Conservation (phyloP, 441 rosid species). For the Bocquillonia castaneifolia region DNA sequence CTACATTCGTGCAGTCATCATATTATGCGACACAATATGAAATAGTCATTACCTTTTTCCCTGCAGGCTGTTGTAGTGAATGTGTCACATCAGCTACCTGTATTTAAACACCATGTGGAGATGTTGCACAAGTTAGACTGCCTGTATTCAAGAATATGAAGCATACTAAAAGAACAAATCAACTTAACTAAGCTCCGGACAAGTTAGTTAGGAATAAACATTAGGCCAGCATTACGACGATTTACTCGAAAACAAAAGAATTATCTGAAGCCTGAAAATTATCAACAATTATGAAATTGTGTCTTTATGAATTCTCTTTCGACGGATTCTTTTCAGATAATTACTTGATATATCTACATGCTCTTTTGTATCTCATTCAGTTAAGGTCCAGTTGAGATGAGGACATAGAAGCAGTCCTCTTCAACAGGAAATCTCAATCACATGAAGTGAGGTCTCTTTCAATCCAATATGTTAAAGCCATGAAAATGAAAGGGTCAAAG, state of each 20-base stretch:
- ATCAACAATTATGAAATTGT: too few species aligned
- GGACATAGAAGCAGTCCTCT: neutral
- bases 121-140: neutral
- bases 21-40: slow-evolving; percentile 4
- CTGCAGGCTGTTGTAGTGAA: slow-evolving; percentile 94
- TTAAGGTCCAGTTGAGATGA: neutral
- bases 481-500: neutral
- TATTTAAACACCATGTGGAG: slow-evolving; percentile 17
- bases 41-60: slow-evolving; percentile 57
- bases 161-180: neutral
- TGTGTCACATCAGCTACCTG: slow-evolving; percentile 96
- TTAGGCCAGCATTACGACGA: neutral
- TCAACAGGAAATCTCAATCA: neutral
- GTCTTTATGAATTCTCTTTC: neutral
- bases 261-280: neutral
- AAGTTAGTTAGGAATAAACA: neutral
- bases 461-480: neutral
- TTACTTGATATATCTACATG: neutral
- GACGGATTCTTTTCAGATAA: neutral
- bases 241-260: neutral
- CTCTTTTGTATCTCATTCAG: slow-evolving; percentile 1
- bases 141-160: slow-evolving; percentile 6
- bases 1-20: slow-evolving; percentile 6
- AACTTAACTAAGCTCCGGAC: neutral
- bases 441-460: neutral